phyloP scores from a whole-genome alignment of 805 yeast genomes.

The Starmerella apicola region DNA sequence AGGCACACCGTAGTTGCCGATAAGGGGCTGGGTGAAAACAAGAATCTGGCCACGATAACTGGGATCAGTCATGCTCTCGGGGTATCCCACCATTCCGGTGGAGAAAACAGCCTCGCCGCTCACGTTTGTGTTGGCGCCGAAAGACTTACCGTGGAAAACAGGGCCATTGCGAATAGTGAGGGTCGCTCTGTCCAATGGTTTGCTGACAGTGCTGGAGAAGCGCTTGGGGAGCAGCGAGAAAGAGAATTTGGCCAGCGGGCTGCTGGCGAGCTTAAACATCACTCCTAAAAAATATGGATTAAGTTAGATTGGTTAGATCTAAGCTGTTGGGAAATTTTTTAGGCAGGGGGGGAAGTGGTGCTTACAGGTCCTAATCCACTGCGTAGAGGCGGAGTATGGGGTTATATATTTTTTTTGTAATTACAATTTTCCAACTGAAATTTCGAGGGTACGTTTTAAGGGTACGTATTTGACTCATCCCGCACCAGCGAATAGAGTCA shows the following conservation, averaged over 20 bases:
- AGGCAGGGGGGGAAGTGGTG: too few species aligned
- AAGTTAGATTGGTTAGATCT: too few species aligned
- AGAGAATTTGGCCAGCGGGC: background rate
- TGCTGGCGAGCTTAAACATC: background rate
- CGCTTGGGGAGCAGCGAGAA: background rate
- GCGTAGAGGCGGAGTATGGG: too few species aligned
- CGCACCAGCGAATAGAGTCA: too few species aligned
- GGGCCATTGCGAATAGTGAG: conserved; percentile 88
- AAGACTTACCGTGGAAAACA: conserved; percentile 81
- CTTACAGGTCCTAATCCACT: too few species aligned
- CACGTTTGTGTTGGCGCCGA: conserved; percentile 85
- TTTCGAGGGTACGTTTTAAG: too few species aligned
- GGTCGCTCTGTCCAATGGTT: conserved; percentile 54
- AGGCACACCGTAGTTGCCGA: conserved; percentile 98
- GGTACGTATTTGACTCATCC: too few species aligned
- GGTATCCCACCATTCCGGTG: conserved; percentile 95
- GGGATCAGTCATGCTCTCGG: conserved; percentile 98
- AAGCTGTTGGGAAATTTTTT: too few species aligned
- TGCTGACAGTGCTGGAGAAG: conserved; percentile 29
- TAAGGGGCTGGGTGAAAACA: conserved; percentile 91
- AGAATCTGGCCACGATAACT: conserved; percentile 94
- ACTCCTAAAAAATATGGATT: too few species aligned
- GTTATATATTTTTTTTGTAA: too few species aligned
- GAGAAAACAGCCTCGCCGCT: conserved; percentile 98
- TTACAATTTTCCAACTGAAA: too few species aligned